These are phyloP conservation scores for Ziziphus jujuba DNA, from an alignment of 306 rosid genomes.

Conservation along the genomic window DNA sequence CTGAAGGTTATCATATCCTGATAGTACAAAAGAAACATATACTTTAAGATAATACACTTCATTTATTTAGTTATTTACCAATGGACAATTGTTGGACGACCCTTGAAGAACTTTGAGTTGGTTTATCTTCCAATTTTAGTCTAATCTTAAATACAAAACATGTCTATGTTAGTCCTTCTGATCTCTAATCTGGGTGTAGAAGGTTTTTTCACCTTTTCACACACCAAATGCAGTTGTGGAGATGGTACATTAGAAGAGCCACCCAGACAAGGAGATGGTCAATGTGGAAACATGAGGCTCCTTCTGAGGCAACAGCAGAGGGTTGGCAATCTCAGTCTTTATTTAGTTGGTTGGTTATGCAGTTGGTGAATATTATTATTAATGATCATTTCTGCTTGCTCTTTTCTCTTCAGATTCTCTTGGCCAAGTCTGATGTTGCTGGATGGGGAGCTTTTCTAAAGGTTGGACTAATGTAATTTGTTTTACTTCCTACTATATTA, in stretches of 20 bases:
- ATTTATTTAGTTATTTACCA: too few species aligned
- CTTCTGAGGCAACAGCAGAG: conserved; percentile 95
- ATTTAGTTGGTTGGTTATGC: conserved; percentile 4
- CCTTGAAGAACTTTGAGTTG: too few species aligned
- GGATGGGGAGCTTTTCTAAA: conserved; percentile 99
- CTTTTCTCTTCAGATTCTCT: conserved; percentile 64
- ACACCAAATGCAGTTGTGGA: conserved; percentile 69
- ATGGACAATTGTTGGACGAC: too few species aligned
- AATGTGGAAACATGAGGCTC: conserved; percentile 98
- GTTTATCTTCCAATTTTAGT: neutral
- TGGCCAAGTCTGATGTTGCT: conserved; percentile 91
- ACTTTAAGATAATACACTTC: too few species aligned
- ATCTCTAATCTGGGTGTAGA: neutral
- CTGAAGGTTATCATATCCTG: too few species aligned
- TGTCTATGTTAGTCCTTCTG: neutral
- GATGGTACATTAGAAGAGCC: conserved; percentile 89
- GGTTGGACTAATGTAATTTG: conserved; percentile 40
- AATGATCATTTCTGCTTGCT: conserved; percentile 23
- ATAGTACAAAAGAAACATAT: too few species aligned
- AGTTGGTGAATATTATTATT: conserved; percentile 9
- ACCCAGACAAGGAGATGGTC: conserved; percentile 82
- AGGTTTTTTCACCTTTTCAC: conserved; percentile 8
- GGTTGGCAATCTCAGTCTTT: conserved; percentile 47
- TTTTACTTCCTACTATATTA: conserved; percentile 7
- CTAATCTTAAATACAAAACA: neutral